A percentile compares a stretch with the other conserved stretches of the same genome.
Conservation (phyloP, 2,329 filamentous ascomycete genomes). For the Aspergillus sp. region DNA sequence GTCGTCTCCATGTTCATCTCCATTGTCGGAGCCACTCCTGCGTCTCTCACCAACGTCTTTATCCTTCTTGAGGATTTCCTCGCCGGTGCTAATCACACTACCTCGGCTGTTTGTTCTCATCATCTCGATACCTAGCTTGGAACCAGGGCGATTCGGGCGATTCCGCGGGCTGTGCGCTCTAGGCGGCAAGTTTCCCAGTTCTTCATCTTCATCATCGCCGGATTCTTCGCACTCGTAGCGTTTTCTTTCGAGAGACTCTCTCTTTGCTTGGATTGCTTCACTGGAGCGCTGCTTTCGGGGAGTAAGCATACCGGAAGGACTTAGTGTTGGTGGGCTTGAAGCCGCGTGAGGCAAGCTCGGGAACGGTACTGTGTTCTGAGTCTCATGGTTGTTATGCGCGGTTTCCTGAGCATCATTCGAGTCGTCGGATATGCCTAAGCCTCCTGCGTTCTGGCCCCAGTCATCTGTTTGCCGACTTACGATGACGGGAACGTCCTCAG, state of each 20-base stretch:
- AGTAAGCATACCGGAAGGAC: conserved; percentile 48
- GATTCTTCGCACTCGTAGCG: conserved; percentile 77
- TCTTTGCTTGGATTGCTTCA: conserved; percentile 72
- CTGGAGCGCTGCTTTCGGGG: conserved; percentile 66
- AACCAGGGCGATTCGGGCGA: conserved; percentile 65
- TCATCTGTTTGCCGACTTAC: conserved; percentile 74
- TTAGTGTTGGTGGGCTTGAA: conserved; percentile 65
- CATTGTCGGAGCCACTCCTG: conserved; percentile 21
- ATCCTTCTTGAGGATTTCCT: conserved; percentile 39
- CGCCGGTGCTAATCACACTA: conserved; percentile 60
- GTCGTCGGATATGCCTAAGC: conserved; percentile 74
- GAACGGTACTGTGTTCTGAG: conserved; percentile 39
- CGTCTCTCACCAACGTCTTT: conserved; percentile 34
- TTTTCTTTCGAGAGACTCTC: conserved; percentile 72
- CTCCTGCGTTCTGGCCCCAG: conserved; percentile 67
- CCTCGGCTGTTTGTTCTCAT: conserved; percentile 95
- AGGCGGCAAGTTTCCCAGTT: conserved; percentile 63
- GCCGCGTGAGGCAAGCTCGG: conserved; percentile 60
- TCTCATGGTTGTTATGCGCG: conserved; percentile 21
- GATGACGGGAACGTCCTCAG: conserved; percentile 75
- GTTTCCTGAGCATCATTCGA: conserved; percentile 20
- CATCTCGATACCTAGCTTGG: conserved; percentile 94
- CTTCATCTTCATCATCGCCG: conserved; percentile 93
- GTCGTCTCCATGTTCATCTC: conserved; percentile 24
- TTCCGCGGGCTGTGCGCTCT: conserved; percentile 53